Conservation (phyloP, 345 rosid species). For the Zanthoxylum bungeanum region DNA sequence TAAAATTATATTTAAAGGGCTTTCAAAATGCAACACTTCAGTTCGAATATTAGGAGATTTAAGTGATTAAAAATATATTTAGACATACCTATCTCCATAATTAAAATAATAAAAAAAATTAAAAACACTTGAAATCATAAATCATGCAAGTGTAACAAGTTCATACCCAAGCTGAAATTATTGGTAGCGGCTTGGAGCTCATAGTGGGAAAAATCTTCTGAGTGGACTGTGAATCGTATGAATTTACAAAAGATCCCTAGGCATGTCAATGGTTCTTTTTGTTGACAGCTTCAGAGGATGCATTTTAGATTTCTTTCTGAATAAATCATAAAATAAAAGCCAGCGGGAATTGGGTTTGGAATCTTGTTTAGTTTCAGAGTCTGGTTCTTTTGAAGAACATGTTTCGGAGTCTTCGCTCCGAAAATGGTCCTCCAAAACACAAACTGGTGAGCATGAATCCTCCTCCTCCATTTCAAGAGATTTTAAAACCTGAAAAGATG, state of each 20-base stretch:
- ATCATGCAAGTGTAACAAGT: not conserved
- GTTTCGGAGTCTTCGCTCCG: slow-evolving; percentile 60
- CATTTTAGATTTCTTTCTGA: slow-evolving; percentile 48
- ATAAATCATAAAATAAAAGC: slow-evolving; percentile 33
- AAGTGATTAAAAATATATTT: too few relatives aligned
- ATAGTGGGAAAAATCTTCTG: slow-evolving; percentile 43
- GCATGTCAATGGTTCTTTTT: slow-evolving; percentile 35
- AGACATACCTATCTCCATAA: too few relatives aligned
- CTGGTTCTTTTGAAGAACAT: slow-evolving; percentile 36
- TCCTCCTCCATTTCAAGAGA: slow-evolving; percentile 39
- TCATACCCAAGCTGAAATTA: slow-evolving; percentile 61
- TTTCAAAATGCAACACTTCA: too few relatives aligned
- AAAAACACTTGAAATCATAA: not conserved
- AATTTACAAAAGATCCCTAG: slow-evolving; percentile 33
- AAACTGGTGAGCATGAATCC: slow-evolving; percentile 51
- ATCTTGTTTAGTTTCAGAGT: slow-evolving; percentile 23
- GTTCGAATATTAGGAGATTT: too few relatives aligned
- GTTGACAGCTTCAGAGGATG: slow-evolving; percentile 38
- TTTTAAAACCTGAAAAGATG: not conserved
- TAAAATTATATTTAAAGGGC: too few relatives aligned
- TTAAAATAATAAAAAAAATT: too few relatives aligned
- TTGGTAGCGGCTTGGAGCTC: slow-evolving; percentile 77
- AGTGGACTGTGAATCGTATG: slow-evolving; percentile 33
- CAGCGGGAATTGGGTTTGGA: slow-evolving; percentile 41
- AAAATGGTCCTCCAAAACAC: slow-evolving; percentile 84